Percentiles rank a stretch among this genome's conserved stretches.
Conservation (phyloP, 2,329 filamentous ascomycete species). For the Colletotrichum spinosum region DNA sequence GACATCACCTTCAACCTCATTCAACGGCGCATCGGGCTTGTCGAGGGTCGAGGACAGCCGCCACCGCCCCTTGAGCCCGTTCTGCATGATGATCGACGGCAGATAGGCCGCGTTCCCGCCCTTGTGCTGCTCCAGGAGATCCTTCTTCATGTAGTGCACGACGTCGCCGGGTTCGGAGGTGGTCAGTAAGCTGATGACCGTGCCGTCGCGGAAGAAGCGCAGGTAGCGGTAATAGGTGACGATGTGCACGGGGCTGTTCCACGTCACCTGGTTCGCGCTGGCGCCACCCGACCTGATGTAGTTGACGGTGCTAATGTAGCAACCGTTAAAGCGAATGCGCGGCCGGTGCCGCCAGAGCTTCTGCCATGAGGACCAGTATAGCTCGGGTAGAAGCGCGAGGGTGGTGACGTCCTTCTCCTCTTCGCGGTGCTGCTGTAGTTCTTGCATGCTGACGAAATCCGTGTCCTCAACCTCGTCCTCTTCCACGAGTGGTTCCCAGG, state of each 20-base stretch:
- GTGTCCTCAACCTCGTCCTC: slow-evolving; percentile 47
- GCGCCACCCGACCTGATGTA: slow-evolving; percentile 87
- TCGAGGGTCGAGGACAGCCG: slow-evolving; percentile 52
- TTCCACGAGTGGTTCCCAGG: slow-evolving; percentile 64
- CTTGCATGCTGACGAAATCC: slow-evolving; percentile 48
- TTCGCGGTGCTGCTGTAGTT: slow-evolving; percentile 49
- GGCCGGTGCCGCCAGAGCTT: slow-evolving; percentile 85
- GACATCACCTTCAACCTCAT: slow-evolving; percentile 73
- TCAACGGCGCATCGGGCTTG: slow-evolving; percentile 42
- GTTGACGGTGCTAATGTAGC: slow-evolving; percentile 97
- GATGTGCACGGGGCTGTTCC: slow-evolving; percentile 88
- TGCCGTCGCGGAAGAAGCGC: slow-evolving; percentile 90
- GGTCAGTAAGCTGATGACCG: slow-evolving; percentile 82
- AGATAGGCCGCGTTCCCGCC: slow-evolving; percentile 46
- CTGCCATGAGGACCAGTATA: slow-evolving; percentile 67
- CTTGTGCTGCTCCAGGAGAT: slow-evolving; percentile 67
- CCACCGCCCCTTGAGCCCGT: slow-evolving; percentile 67
- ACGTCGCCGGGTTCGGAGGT: slow-evolving; percentile 88
- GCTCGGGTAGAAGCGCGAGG: slow-evolving; percentile 53
- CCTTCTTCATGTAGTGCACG: slow-evolving; percentile 83
- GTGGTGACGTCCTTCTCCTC: slow-evolving; percentile 52
- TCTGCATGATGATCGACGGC: slow-evolving; percentile 71
- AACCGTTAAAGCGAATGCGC: slow-evolving; percentile 91
- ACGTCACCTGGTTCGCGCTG: slow-evolving; percentile 76
- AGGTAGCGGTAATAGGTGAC: slow-evolving; percentile 99